Base-by-base conservation (phyloP, 2,329 filamentous ascomycete genomes). In the Penicillium decumbens region DNA sequence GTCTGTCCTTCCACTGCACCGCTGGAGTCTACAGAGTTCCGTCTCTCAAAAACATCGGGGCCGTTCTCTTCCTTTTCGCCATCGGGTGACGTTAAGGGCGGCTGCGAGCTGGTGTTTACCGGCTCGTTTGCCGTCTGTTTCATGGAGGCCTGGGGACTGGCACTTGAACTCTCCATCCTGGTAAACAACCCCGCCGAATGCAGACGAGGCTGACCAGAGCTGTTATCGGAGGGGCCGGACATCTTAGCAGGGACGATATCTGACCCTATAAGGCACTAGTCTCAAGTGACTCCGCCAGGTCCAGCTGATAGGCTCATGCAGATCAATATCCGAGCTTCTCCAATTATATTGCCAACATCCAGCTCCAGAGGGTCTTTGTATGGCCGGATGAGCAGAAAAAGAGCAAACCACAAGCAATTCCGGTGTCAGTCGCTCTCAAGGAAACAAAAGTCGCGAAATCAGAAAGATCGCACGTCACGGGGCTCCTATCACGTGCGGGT, bases 21-120 rank as follows among this genome's bases (percentile, higher is more conserved):
- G 10, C 60, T 62, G 18, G 62, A 63, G 41, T 68, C 68, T 24
- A 64, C 58, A 12, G 70, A 66, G 25, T 62, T 58, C 45, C 61
- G 60, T 56, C 73, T 74, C 51, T 78, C 75, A 47, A 77, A 76
- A 33, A 76, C 58, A 59, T 76, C 74, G 1, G 61, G 61, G 18
- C 58, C 56, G 32, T 51, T 46, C 55, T 57, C 59, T 47, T 56
- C 64, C 30, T 59, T 63, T 23, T 60, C 60, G 45, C 55, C 53
- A 41, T 58, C 55, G 42, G 43, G 47, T 13, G 62, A 51, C 24
- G 59, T 44, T 3, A 60, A 46, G 35, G 61, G 41, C 24, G 60
- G 55, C 24, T 66, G 45, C 39, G 53, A 49, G 50, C 64, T 62
- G 24, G 62, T 45, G 43, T 64, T 54, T 45, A 57, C 54, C 40